These are phyloP conservation scores for Didymella lethalis DNA, from an alignment of 2,329 filamentous ascomycete species.

Conservation along the genomic window DNA sequence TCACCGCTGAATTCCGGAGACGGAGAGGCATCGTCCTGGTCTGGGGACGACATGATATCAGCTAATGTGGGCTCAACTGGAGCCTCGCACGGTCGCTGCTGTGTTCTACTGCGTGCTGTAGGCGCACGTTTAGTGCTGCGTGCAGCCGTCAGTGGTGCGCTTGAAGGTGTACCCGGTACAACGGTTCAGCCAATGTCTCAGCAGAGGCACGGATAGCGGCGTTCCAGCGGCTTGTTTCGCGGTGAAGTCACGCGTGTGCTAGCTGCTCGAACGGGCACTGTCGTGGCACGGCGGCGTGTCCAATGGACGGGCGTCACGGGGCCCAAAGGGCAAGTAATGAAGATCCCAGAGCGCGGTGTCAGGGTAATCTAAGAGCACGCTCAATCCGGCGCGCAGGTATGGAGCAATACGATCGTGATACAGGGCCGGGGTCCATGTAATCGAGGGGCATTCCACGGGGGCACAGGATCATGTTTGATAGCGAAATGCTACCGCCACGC, in stretches of 20 bases:
- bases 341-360: constrained; percentile 8
- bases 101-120: constrained; percentile 39
- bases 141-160: constrained; percentile 50
- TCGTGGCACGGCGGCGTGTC: constrained; percentile 43
- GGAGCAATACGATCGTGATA: constrained; percentile 50
- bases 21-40: constrained; percentile 57
- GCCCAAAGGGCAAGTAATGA: constrained; percentile 21
- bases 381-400: constrained; percentile 52
- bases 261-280: constrained; percentile 48
- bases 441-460: constrained; percentile 45
- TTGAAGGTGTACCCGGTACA: constrained; percentile 41
- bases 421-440: constrained; percentile 48
- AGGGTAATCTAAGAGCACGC: constrained; percentile 17
- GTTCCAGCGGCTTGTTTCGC: constrained; percentile 53
- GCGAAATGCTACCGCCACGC: constrained; percentile 41
- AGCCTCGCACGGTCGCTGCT: constrained; percentile 46
- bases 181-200: constrained; percentile 50
- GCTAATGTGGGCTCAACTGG: constrained; percentile 32
- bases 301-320: constrained; percentile 38
- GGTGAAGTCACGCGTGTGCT: constrained; percentile 53
- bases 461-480: constrained; percentile 45
- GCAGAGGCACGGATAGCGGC: constrained; percentile 40
- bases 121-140: constrained; percentile 53
- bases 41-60: constrained; percentile 59
- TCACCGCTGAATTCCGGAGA: constrained; percentile 58